Base-by-base conservation (phyloP, 257 asterid genomes). In the Fraxinus excelsior region DNA sequence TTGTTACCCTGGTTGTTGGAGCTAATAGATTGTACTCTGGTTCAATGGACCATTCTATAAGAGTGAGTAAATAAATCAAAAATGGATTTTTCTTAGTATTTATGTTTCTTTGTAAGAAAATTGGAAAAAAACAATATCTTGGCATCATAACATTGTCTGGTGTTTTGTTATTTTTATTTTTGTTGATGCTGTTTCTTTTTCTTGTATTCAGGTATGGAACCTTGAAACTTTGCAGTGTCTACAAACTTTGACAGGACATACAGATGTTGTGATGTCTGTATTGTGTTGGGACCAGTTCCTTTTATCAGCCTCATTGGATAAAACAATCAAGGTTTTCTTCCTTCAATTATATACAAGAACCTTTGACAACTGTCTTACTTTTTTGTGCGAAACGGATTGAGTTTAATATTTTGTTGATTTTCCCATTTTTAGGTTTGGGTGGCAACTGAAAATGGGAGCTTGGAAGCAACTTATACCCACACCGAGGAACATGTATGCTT, bases 211-310 rank as follows among this genome's bases (percentile, higher is more conserved):
- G 98, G 97, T 92, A 58, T 96, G 98, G 98, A 90, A 86, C 87
- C 94, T 96, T 70, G 99, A 96, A 79, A 89, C 86, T 8, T 82
- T 96, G 90, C 96, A 93, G 88, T 96, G 99, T 56, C 26, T 91
- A 37, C 99, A 93, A 80, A 87, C 92, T 72, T 74, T 96, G 83
- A 72, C 97, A 9, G 97, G 88, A 71, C 99, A 96, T 80, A 86
- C 92, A 6, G 83, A 81, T 85, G 98, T 89, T 74, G 99, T 96
- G 79, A 96, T 94, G 98, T 96, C 98, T 71, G 91, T 96, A 86
- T 86, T 96, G 75, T 96, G 99, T 65, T 96, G 99, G 99, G 99
- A 96, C 81, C 97, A 91, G 80, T 96, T 96, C 86, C 98, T 96
- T 74, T 85, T 96, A 78, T 87, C 98, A 9, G 94, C 98, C 86